Evolutionary conservation across 805 yeast species (phyloP).

Genomic region (Saturnispora kantuleensis): DNA sequence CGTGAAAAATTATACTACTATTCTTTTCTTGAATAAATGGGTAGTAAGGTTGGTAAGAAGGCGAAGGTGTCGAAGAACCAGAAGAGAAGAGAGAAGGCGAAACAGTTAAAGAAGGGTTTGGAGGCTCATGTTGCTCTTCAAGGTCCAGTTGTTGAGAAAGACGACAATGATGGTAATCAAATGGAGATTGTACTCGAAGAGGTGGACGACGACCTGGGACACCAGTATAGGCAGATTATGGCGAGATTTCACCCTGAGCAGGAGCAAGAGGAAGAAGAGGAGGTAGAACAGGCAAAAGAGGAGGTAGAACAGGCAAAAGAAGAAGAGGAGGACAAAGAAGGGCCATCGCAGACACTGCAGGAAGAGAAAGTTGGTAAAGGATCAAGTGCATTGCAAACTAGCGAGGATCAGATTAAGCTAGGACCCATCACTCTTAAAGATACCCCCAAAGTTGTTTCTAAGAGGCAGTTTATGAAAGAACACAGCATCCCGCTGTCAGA

Average conservation of each 20-base stretch:
- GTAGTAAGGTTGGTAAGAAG: neutral
- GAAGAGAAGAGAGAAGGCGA: constrained; percentile 4
- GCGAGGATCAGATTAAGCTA: constrained; percentile 10
- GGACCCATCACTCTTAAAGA: neutral
- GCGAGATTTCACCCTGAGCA: constrained; percentile 16
- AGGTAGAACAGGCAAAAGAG: neutral
- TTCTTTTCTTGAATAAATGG: neutral
- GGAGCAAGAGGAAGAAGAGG: constrained; percentile 15
- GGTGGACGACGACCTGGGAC: constrained; percentile 10
- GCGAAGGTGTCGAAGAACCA: constrained; percentile 3
- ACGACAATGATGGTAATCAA: constrained; percentile 6
- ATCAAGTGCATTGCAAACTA: neutral
- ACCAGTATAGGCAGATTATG: constrained; percentile 15
- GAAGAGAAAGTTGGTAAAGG: neutral
- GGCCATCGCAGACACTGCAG: neutral
- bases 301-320: too few species aligned
- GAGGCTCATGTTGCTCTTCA: neutral
- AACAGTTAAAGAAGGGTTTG: neutral
- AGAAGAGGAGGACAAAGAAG: neutral
- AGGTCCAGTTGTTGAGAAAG: neutral
- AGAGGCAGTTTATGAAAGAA: constrained; percentile 40
- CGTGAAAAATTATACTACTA: neutral
- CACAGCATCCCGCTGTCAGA: constrained; percentile 56
- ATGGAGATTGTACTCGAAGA: constrained; percentile 1
- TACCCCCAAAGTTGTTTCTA: constrained; percentile 26